These are phyloP conservation scores for Moricandia moricandioides DNA, from an alignment of 345 rosid genomes.

Conservation along the genomic window DNA sequence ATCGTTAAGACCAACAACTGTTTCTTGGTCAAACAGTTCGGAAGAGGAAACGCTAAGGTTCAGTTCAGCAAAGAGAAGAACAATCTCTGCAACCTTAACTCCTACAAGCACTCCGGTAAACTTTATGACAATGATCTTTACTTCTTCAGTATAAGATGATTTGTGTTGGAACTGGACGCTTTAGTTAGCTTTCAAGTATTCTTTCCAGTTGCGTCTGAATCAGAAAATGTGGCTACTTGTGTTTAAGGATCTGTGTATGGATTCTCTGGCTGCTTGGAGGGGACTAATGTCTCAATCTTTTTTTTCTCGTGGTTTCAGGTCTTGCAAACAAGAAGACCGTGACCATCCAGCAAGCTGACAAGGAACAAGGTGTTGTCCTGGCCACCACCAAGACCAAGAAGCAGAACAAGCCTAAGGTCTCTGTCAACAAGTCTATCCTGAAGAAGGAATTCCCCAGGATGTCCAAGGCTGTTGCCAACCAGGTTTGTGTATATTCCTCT, in stretches of 20 bases:
- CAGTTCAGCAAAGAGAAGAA: conserved; percentile 73
- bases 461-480: conserved; percentile 69
- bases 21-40: conserved; percentile 77
- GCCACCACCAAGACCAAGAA: conserved; percentile 81
- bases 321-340: conserved; percentile 86
- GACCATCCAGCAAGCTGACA: conserved; percentile 58
- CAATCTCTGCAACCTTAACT: conserved; percentile 73
- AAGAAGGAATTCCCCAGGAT: conserved; percentile 72
- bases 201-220: background rate
- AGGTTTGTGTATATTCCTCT: conserved; percentile 33
- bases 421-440: conserved; percentile 62
- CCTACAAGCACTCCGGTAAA: conserved; percentile 70
- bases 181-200: background rate
- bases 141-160: background rate
- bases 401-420: conserved; percentile 64
- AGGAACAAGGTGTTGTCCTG: conserved; percentile 63
- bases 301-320: conserved; percentile 37
- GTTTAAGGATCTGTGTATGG: background rate
- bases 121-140: background rate
- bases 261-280: background rate
- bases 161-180: background rate
- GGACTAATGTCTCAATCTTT: background rate
- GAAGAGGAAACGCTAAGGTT: conserved; percentile 54
- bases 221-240: background rate
- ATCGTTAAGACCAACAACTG: conserved; percentile 72